Evolutionary conservation across 257 asterid genomes (phyloP), one percentile per base, ranked within the genome.

Genomic region (Solanum clarkiae): DNA sequence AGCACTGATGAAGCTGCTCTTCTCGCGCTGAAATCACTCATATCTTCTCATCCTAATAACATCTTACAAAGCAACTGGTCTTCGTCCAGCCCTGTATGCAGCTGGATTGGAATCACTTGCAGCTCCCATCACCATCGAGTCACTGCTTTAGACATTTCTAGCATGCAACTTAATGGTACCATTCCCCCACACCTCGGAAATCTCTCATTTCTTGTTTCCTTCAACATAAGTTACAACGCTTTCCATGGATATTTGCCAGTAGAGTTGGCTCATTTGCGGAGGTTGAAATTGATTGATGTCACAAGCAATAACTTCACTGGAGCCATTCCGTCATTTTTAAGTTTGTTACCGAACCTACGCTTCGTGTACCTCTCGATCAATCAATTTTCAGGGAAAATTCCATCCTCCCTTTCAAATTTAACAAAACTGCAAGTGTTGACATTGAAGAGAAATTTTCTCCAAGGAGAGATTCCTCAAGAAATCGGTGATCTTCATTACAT

Each of bases 361-460:
- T 6, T 16, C 16, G 10, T 16, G 10, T 55, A 55, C n/a, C 60
- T 55, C 0, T 55, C 4, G 1, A 55, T 0, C 0, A 55, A 55
- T 1, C 60, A 55, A 55, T 55, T 55, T 6, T 55, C 60, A 0
- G 60, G 60, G 0, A 0, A 2, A 55, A 16, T 55, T 55, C 60
- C 60, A 1, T 0, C 60, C 0, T 55, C 9, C 4, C 3, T 55
- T 55, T 55, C n/a, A 20, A 55, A 55, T 6, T 0, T 55, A 0
- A 55, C 60, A 55, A 55, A 55, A 0, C n/a, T 55, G 8, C 0
- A 55, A 55, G 60, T 2, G 60, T 2, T 55, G 59, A 6, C 1
- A 0, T 0, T 54, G 3, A 7, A 2, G 4, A 16, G 0, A 0
- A 55, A 55, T 55, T 2, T 16, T 55, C 4, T 55, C 0, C 0